phyloP scores from a whole-genome alignment of 2,329 filamentous ascomycete species.

The Cordyceps militaris region DNA sequence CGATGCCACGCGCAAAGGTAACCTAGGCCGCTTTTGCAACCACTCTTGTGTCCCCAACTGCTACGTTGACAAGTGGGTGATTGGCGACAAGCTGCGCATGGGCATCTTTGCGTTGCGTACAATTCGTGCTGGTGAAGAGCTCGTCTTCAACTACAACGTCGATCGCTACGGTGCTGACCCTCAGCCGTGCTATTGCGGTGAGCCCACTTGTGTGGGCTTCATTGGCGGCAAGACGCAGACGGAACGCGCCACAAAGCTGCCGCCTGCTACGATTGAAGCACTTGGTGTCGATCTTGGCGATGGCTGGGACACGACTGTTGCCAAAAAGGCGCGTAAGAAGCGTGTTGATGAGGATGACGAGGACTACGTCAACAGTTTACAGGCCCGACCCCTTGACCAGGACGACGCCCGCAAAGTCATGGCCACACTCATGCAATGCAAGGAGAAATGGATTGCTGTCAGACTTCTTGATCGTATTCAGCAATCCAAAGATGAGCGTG shows the following conservation, averaged over 20 bases:
- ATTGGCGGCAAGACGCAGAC: slow-evolving; percentile 98
- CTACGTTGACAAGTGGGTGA: slow-evolving; percentile 99
- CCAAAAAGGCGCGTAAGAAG: slow-evolving; percentile 89
- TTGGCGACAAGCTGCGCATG: slow-evolving; percentile 95
- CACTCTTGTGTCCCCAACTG: slow-evolving; percentile 99
- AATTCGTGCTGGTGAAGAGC: slow-evolving; percentile 82
- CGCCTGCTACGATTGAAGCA: slow-evolving; percentile 83
- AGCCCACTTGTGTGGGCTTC: slow-evolving; percentile 89
- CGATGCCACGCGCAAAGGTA: slow-evolving; percentile 93
- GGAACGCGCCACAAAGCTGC: slow-evolving; percentile 86
- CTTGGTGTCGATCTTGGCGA: slow-evolving; percentile 91
- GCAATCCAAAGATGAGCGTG: slow-evolving; percentile 75
- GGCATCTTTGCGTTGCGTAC: slow-evolving; percentile 89
- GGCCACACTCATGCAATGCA: slow-evolving; percentile 94
- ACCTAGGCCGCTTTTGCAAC: slow-evolving; percentile 95
- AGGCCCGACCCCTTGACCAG: slow-evolving; percentile 72
- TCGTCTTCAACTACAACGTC: slow-evolving; percentile 99
- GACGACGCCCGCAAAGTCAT: slow-evolving; percentile 88
- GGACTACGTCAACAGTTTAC: slow-evolving; percentile 86
- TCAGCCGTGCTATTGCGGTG: slow-evolving; percentile 93
- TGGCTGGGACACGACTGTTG: slow-evolving; percentile 82
- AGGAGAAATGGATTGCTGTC: slow-evolving; percentile 98
- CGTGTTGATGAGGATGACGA: slow-evolving; percentile 87
- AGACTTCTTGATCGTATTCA: slow-evolving; percentile 89
- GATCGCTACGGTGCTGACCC: slow-evolving; percentile 96